A percentile compares a stretch with the other conserved stretches of the same genome.
Evolutionary conservation across 768 basidiomycete genomes (phyloP).

Genomic region (Kockovaella imperatae): DNA sequence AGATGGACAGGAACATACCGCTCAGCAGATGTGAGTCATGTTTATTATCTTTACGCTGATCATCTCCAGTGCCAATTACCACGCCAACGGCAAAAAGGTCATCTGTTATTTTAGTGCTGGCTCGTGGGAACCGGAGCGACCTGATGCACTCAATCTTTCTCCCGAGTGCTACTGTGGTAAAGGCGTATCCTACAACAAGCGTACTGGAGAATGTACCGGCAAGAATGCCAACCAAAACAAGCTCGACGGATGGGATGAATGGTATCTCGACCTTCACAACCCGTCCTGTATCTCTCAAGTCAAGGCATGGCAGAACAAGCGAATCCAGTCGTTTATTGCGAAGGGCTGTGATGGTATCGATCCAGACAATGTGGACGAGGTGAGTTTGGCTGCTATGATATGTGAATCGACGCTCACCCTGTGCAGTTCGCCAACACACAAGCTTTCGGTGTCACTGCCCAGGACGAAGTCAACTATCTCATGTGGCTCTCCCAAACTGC

Average conservation of each 20-base stretch:
- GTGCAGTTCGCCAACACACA: conserved; percentile 17
- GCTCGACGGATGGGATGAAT: conserved; percentile 27
- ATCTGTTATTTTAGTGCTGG: conserved; percentile 31
- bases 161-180: conserved; percentile 21
- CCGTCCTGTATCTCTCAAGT: conserved; percentile 16
- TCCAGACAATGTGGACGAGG: conserved; percentile 32
- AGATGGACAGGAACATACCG: conserved; percentile 2
- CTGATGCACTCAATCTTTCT: conserved; percentile 10
- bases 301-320: conserved; percentile 4
- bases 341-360: conserved; percentile 34
- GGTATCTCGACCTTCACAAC: conserved; percentile 26
- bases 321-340: conserved; percentile 12
- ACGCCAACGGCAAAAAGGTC: conserved; percentile 22
- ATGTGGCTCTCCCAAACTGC: conserved; percentile 23
- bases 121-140: conserved; percentile 19
- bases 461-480: conserved; percentile 27
- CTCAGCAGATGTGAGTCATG: conserved; percentile 6
- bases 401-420: neutral
- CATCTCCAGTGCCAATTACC: conserved; percentile 22
- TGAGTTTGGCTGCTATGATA: conserved; percentile 4
- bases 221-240: conserved; percentile 8
- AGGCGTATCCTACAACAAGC: no score
- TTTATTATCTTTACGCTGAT: no score
- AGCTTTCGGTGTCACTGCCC: conserved; percentile 18
- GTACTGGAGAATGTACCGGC: conserved; percentile 12